Conservation (phyloP, 352 stramenopile species). For the Pythium phragmitis region DNA sequence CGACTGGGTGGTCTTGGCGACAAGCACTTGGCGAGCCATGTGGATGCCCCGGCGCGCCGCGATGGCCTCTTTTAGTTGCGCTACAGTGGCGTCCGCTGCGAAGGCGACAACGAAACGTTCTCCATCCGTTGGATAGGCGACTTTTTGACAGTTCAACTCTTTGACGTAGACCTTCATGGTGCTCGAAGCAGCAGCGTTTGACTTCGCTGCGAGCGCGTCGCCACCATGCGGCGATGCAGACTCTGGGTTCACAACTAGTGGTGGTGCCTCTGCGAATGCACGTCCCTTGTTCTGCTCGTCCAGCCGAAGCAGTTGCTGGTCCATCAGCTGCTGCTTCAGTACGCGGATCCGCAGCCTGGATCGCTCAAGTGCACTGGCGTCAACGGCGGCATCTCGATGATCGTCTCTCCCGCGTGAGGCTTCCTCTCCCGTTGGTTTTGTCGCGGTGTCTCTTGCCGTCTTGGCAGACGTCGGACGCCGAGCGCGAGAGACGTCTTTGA, state of each 20-base stretch:
- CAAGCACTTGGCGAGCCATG: conserved; percentile 12
- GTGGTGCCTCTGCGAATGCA: neutral
- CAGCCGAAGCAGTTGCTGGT: conserved; percentile 49
- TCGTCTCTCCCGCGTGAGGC: conserved; percentile 8
- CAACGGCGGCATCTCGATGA: neutral
- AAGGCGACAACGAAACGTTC: conserved; percentile 17
- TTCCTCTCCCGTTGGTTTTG: neutral
- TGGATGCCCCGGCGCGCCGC: conserved; percentile 5
- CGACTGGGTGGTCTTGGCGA: conserved; percentile 2
- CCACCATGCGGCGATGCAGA: neutral
- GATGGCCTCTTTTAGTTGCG: conserved; percentile 19
- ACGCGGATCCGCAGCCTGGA: conserved; percentile 57
- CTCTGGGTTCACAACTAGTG: neutral
- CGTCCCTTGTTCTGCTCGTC: conserved; percentile 3
- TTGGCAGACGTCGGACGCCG: conserved; percentile 18
- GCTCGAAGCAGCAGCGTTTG: neutral
- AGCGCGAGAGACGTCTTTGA: neutral
- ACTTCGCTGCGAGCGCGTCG: neutral
- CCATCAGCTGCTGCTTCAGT: conserved; percentile 64
- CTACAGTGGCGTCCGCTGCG: neutral
- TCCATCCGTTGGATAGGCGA: neutral
- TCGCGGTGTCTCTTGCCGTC: neutral
- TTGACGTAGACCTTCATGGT: conserved; percentile 21
- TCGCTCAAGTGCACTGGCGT: conserved; percentile 18
- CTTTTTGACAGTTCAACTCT: conserved; percentile 10